These are phyloP conservation scores for Lotus japonicus DNA, from an alignment of 306 rosid genomes.

Conservation along the genomic window DNA sequence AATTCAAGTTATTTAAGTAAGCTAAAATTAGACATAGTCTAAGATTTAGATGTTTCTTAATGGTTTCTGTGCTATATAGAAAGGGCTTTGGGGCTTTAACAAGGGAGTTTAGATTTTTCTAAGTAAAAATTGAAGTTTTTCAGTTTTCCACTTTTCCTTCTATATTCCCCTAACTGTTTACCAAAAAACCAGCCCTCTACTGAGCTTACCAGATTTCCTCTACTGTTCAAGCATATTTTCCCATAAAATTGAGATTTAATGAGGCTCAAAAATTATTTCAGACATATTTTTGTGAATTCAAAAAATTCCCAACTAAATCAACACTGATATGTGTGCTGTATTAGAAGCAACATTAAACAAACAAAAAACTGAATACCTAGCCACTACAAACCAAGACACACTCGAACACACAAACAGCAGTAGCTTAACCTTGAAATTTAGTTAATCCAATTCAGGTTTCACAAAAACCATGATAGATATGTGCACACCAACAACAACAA, in stretches of 20 bases:
- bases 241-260: neutral
- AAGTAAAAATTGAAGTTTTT: neutral
- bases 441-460: neutral
- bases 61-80: neutral
- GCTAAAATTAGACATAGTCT: neutral
- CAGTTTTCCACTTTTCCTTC: neutral
- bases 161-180: neutral
- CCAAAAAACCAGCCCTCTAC: neutral
- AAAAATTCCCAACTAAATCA: neutral
- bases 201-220: neutral
- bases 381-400: neutral
- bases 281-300: neutral
- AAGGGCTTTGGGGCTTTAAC: neutral
- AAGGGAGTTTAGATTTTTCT: neutral
- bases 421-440: neutral
- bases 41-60: neutral
- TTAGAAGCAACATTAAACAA: neutral
- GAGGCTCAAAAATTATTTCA: neutral
- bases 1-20: neutral
- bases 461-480: neutral
- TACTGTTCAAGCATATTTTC: neutral
- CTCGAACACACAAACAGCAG: neutral
- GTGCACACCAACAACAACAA: neutral
- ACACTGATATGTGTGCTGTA: neutral
- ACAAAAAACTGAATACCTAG: neutral